Evolutionary conservation across 495 filamentous ascomycete species (phyloP).

Genomic region (Achaetomiella virescens): DNA sequence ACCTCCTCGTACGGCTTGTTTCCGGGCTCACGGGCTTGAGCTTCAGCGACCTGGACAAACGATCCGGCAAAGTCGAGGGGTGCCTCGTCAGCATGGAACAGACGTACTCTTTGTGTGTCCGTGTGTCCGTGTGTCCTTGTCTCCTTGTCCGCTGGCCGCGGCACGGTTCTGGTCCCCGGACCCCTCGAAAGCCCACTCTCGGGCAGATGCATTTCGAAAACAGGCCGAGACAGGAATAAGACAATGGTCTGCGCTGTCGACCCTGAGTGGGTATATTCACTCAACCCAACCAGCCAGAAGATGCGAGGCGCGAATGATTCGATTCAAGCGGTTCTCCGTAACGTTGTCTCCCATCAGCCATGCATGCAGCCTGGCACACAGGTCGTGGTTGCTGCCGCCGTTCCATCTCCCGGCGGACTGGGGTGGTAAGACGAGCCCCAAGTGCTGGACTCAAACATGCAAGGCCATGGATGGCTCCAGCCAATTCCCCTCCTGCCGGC

Average conservation of each 20-base stretch:
- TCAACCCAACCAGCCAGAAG: too few relatives aligned
- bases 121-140: too few relatives aligned
- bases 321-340: background rate
- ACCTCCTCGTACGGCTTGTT: constrained; percentile 2
- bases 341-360: background rate
- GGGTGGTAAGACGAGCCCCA: constrained; percentile 22
- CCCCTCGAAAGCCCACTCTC: background rate
- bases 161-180: background rate
- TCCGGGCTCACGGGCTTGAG: background rate
- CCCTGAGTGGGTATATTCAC: too few relatives aligned
- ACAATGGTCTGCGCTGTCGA: background rate
- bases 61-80: constrained; percentile 3
- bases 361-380: background rate
- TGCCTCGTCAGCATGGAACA: background rate
- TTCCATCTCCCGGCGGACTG: constrained; percentile 17
- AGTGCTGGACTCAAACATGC: constrained; percentile 20
- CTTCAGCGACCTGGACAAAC: background rate
- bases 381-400: constrained; percentile 12
- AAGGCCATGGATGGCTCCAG: constrained; percentile 18
- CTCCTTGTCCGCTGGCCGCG: too few relatives aligned
- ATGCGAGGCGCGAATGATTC: background rate
- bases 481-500: constrained; percentile 13
- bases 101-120: too few relatives aligned
- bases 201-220: background rate
- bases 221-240: background rate